phyloP scores from a whole-genome alignment of 495 filamentous ascomycete species.

The Lasiosphaeriaceae sp. region DNA sequence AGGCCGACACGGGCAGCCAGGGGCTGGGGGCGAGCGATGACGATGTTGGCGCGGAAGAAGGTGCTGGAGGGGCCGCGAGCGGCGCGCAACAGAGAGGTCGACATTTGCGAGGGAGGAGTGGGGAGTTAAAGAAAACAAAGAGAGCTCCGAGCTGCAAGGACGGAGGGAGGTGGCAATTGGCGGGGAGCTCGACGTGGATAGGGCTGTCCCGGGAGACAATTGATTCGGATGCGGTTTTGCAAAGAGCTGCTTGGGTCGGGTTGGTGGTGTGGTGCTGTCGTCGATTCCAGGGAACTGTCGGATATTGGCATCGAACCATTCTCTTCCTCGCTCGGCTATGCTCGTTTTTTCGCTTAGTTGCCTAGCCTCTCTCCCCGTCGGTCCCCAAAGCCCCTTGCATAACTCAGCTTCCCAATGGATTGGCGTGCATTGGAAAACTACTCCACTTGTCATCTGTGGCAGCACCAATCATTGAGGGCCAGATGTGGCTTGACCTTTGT shows the following conservation, averaged over 20 bases:
- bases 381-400: neutral
- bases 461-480: too few relatives aligned
- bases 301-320: constrained; percentile 29
- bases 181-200: constrained; percentile 19
- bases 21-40: constrained; percentile 52
- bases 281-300: neutral
- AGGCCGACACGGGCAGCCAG: constrained; percentile 34
- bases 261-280: neutral
- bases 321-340: constrained; percentile 21
- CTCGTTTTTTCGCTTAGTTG: constrained; percentile 15
- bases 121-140: constrained; percentile 6
- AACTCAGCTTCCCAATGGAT: neutral
- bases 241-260: too few relatives aligned
- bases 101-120: constrained; percentile 45
- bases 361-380: constrained; percentile 7
- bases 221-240: constrained; percentile 16
- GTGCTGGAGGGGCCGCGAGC: constrained; percentile 64
- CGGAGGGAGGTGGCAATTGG: constrained; percentile 15
- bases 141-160: constrained; percentile 10
- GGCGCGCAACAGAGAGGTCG: constrained; percentile 64
- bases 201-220: constrained; percentile 22
- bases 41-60: constrained; percentile 59
- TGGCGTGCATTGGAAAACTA: too few relatives aligned
- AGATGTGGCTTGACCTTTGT: too few relatives aligned
- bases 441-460: too few relatives aligned